Evolutionary conservation across 2,329 filamentous ascomycete genomes (phyloP), one percentile per base, ranked within the genome.

Genomic region (Ceratocystis cubensis): DNA sequence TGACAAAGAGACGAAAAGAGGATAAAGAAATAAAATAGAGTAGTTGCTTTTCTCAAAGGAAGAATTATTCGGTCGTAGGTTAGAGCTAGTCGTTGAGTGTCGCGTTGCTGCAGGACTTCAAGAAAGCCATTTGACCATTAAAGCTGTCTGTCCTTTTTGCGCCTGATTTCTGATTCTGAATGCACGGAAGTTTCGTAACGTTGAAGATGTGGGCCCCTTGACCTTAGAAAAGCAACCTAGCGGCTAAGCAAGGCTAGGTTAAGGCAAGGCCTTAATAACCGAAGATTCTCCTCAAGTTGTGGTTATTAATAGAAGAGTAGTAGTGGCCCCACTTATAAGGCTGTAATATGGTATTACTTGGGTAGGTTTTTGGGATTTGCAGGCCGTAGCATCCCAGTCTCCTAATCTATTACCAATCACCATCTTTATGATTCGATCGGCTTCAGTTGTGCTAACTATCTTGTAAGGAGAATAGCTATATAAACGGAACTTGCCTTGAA

Each of bases 131-230:
- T 30, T 17, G 56, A 37, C 56, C 28, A 4, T 59, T 33, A 59
- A 59, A 59, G 56, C 56, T 59, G 56, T 59, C 56, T 30, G 30
- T 53, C 37, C 37, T 41, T 41, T 53, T 53, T 59, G 56, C 56
- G 56, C 56, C 56, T 37, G 28, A 59, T 53, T 41, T 41, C 37
- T 41, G 37, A 53, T n/a, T n/a, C 28, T n/a, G 56, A 56, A 37
- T 25, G 56, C 56, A 59, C 56, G 56, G 56, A 59, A 33, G 56
- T 37, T 59, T 59, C 56, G 48, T 28, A 53, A 53, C 22, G 22
- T 53, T 28, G 56, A 37, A 59, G 28, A 37, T 59, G 56, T 59
- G 56, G 56, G 56, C 8, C 56, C 56, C 37, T 41, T 41, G 37
- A 41, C 37, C 37, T 41, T 41, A 15, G 13, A 41, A 41, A 41